Conservation (phyloP, 495 filamentous ascomycete genomes). For the Aspergillus wentii region DNA sequence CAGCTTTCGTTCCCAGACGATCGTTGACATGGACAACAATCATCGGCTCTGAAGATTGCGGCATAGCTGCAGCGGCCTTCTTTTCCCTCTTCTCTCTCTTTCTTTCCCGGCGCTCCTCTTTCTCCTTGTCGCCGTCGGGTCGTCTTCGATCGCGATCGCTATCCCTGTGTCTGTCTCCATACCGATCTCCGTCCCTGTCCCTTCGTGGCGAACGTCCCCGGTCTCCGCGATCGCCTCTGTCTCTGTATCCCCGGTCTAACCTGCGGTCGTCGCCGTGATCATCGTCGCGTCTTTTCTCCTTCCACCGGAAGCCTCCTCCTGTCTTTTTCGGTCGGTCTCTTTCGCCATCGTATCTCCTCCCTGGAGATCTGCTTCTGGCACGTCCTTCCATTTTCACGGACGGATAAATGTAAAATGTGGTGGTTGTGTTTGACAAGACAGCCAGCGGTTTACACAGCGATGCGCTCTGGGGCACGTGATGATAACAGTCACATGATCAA, state of each 20-base stretch:
- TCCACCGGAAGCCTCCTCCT: slow-evolving; percentile 61
- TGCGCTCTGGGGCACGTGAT: slow-evolving; percentile 21
- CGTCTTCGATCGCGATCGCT: slow-evolving; percentile 16
- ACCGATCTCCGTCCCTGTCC: slow-evolving; percentile 20
- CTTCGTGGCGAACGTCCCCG: slow-evolving; percentile 29
- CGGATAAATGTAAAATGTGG: slow-evolving; percentile 10
- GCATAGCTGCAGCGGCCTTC: slow-evolving; percentile 21
- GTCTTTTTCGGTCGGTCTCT: slow-evolving; percentile 26
- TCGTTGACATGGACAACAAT: slow-evolving; percentile 93
- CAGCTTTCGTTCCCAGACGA: slow-evolving; percentile 82
- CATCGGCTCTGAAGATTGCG: slow-evolving; percentile 61
- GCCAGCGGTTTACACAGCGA: slow-evolving; percentile 3
- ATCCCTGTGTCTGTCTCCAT: slow-evolving; percentile 18
- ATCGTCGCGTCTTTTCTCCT: slow-evolving; percentile 53
- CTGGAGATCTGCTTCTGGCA: slow-evolving; percentile 33
- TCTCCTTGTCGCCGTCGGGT: slow-evolving; percentile 17
- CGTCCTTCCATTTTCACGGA: slow-evolving; percentile 29
- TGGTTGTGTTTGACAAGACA: too few relatives aligned
- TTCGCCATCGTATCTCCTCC: slow-evolving; percentile 19
- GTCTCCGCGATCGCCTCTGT: slow-evolving; percentile 17
- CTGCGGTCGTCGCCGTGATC: slow-evolving; percentile 40
- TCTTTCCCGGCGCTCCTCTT: slow-evolving; percentile 24
- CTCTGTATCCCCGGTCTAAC: slow-evolving; percentile 54
- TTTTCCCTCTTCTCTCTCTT: slow-evolving; percentile 39
- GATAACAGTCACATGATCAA: too few relatives aligned